phyloP scores from a whole-genome alignment of 1,284 basidiomycete species.

The Laetiporus sulphureus region DNA sequence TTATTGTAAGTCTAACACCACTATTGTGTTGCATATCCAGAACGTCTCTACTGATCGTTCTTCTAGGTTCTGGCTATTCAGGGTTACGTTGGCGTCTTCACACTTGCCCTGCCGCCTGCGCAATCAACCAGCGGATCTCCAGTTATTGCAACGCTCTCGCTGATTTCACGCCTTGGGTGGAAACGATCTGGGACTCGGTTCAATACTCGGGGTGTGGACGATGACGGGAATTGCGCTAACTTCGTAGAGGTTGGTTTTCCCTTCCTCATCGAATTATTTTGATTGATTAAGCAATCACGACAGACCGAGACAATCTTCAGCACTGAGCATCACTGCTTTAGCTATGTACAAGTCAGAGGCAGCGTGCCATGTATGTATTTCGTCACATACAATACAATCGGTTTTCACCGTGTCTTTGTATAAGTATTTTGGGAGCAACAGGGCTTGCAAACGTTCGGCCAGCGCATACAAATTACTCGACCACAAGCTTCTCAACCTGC shows the following conservation, averaged over 20 bases:
- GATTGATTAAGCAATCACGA: too few relatives aligned
- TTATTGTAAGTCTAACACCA: slow-evolving; percentile 78
- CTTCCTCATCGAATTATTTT: too few relatives aligned
- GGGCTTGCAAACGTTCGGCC: slow-evolving; percentile 84
- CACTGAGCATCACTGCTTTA: slow-evolving; percentile 78
- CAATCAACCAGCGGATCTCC: slow-evolving; percentile 67
- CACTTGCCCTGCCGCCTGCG: slow-evolving; percentile 62
- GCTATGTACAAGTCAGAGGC: slow-evolving; percentile 90
- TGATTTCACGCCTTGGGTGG: slow-evolving; percentile 88
- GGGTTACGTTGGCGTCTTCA: slow-evolving; percentile 79
- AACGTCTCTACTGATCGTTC: neutral
- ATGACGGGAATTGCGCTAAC: slow-evolving; percentile 96
- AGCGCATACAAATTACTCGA: slow-evolving; percentile 89
- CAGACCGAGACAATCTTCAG: slow-evolving; percentile 90
- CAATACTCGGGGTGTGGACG: slow-evolving; percentile 95
- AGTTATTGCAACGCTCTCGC: slow-evolving; percentile 60
- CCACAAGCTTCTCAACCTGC: slow-evolving; percentile 94
- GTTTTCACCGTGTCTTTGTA: slow-evolving; percentile 5
- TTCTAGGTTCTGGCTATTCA: slow-evolving; percentile 82
- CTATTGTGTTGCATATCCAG: slow-evolving; percentile 8
- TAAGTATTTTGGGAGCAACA: slow-evolving; percentile 98
- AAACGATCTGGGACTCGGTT: slow-evolving; percentile 96
- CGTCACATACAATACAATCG: slow-evolving; percentile 9
- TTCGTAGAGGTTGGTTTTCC: slow-evolving; percentile 85
- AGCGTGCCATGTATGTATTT: slow-evolving; percentile 78